phyloP scores from a whole-genome alignment of 768 basidiomycete genomes.

The Phylloporus sp. region DNA sequence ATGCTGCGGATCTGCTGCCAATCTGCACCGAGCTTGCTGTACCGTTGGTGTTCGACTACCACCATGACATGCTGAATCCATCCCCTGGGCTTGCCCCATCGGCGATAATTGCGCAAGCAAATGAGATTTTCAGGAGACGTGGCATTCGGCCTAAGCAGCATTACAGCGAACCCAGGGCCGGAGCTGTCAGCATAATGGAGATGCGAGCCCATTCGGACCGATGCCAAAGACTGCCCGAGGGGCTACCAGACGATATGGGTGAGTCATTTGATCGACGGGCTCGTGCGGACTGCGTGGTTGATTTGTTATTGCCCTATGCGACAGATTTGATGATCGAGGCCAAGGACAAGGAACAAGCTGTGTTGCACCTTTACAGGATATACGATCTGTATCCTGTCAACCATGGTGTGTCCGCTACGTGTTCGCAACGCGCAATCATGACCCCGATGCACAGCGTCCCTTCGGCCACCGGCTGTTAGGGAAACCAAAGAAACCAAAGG shows the following conservation, averaged over 20 bases:
- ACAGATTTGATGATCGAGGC: slow-evolving; percentile 90
- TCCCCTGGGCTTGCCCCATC: slow-evolving; percentile 51
- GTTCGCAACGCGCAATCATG: not conserved
- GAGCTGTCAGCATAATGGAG: slow-evolving; percentile 81
- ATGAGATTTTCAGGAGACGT: slow-evolving; percentile 65
- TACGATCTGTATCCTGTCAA: slow-evolving; percentile 67
- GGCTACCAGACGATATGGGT: slow-evolving; percentile 67
- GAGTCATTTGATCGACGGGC: slow-evolving; percentile 11
- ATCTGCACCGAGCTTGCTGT: slow-evolving; percentile 80
- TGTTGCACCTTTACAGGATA: slow-evolving; percentile 76
- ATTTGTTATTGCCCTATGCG: not conserved
- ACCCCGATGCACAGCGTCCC: slow-evolving; percentile 20
- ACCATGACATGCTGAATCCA: slow-evolving; percentile 71
- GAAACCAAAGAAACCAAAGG: slow-evolving; percentile 42
- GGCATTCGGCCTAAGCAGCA: slow-evolving; percentile 91
- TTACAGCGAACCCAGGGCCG: slow-evolving; percentile 82
- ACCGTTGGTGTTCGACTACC: slow-evolving; percentile 72
- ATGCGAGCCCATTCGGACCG: slow-evolving; percentile 82
- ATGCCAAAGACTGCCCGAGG: slow-evolving; percentile 60
- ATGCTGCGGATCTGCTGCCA: slow-evolving; percentile 81
- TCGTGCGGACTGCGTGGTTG: not conserved
- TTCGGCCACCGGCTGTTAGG: slow-evolving; percentile 40
- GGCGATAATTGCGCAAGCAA: slow-evolving; percentile 69
- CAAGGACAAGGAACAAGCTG: slow-evolving; percentile 92
- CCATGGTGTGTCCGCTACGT: slow-evolving; percentile 37